Evolutionary conservation across 192 early-diverging fungal species (phyloP), one percentile per base, ranked within the genome.

Genomic region (Coemansia sp.): DNA sequence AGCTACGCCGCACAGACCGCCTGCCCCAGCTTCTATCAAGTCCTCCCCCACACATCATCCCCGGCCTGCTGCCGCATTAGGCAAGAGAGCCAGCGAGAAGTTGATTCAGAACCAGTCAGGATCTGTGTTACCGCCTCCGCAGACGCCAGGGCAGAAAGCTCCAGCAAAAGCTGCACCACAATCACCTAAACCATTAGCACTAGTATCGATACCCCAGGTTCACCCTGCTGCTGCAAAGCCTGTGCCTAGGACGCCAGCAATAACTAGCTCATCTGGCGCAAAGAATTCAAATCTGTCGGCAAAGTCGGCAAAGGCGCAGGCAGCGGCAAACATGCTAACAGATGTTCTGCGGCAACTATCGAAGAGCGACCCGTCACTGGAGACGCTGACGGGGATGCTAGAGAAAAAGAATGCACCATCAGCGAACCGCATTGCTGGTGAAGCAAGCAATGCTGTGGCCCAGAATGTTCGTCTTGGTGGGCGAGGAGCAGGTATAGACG

Each of bases 271-370:
- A 21, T 18, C 43, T 0, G 43, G 3, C 26, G 26, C 21, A 12
- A 35, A 55, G 16, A 0, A 43, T 1, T 51, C 63, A 37, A 55
- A 15, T 9, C 31, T 37, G 12, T 49, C 61, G 29, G 45, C 51
- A 21, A 63, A 64, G 48, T 66, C 71, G 23, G 78, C 60, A 45
- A 81, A 75, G 56, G 78, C 78, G n/a, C 78, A 81, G 64, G 78
- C 48, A 13, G 78, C 78, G 1, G 78, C 78, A 29, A 63, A 66
- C 13, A 61, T 81, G 67, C 65, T 81, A 55, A 72, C 78, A 1
- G 78, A 75, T 31, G 78, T 81, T 10, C 60, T 81, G n/a, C 68
- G 72, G 10, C 63, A 63, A 1, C 56, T 81, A 40, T 62, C 66
- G n/a, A 72, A 61, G 46, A 55, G 18, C 16, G 66, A 74, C 16